phyloP scores from a whole-genome alignment of 176 grass and related monocot species.

The Dactylis glomerata region DNA sequence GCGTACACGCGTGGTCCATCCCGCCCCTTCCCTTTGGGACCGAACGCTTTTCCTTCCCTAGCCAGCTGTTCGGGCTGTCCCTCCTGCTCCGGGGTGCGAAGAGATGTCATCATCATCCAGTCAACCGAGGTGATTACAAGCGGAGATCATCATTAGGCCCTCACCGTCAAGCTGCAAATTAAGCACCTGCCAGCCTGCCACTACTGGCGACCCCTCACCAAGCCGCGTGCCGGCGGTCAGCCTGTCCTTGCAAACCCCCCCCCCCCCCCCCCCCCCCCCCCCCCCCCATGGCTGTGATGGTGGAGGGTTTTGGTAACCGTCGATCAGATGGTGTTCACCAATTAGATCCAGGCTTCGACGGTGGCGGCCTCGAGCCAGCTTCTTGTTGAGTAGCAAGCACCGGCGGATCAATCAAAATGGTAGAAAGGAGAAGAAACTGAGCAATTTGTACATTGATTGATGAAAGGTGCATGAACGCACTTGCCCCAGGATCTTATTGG shows the following conservation, averaged over 20 bases:
- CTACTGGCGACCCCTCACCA: no score
- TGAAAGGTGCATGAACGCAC: conserved; percentile 8
- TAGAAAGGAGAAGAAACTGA: background rate
- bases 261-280: no score
- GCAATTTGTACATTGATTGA: background rate
- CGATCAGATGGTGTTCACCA: background rate
- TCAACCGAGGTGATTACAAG: conserved; percentile 9
- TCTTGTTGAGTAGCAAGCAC: background rate
- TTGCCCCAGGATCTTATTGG: conserved; percentile 5
- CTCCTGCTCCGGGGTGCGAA: background rate
- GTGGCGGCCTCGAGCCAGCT: background rate
- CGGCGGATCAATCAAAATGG: background rate
- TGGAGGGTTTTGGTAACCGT: background rate
- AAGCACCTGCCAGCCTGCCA: background rate
- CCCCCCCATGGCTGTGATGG: background rate
- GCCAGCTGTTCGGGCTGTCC: background rate
- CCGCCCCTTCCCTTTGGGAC: background rate
- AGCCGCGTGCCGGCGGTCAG: background rate
- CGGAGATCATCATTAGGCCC: background rate
- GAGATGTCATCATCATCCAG: conserved; percentile 6
- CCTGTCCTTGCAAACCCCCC: background rate
- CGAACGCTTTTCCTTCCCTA: background rate
- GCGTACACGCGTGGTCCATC: background rate
- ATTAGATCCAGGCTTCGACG: background rate
- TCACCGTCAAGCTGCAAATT: background rate